Evolutionary conservation across 805 yeast genomes (phyloP).

Genomic region (Wickerhamiella domercqiae): DNA sequence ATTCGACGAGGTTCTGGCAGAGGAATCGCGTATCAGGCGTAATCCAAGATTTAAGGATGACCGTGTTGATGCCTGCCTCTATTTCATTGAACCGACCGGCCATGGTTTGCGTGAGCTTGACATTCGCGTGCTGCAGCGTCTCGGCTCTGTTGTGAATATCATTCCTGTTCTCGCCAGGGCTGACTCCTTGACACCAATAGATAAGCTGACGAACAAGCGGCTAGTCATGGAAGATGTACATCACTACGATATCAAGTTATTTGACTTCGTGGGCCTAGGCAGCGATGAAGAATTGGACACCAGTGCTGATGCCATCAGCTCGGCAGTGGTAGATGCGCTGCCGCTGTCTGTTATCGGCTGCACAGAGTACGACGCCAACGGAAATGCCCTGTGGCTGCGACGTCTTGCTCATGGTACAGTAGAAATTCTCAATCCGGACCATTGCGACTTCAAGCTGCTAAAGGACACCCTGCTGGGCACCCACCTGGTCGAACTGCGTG

Average conservation of each 20-base stretch:
- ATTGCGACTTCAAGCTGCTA: slow-evolving; percentile 72
- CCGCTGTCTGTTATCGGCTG: slow-evolving; percentile 59
- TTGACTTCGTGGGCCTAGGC: slow-evolving; percentile 58
- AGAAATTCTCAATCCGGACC: slow-evolving; percentile 73
- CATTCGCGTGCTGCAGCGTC: slow-evolving; percentile 52
- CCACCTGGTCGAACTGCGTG: slow-evolving; percentile 71
- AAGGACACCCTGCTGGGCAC: slow-evolving; percentile 69
- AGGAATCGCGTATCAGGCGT: slow-evolving; percentile 60
- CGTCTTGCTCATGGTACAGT: slow-evolving; percentile 82
- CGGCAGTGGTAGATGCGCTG: slow-evolving; percentile 35
- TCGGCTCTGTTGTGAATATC: slow-evolving; percentile 61
- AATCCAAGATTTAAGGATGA: slow-evolving; percentile 56
- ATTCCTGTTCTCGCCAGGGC: slow-evolving; percentile 73
- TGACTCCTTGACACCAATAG: slow-evolving; percentile 58
- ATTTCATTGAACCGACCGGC: slow-evolving; percentile 49
- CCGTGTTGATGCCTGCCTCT: slow-evolving; percentile 62
- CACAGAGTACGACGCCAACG: slow-evolving; percentile 49
- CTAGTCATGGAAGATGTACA: slow-evolving; percentile 43
- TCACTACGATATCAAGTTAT: slow-evolving; percentile 46
- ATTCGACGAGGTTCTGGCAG: slow-evolving; percentile 55
- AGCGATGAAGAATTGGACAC: slow-evolving; percentile 34
- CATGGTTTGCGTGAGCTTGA: slow-evolving; percentile 53
- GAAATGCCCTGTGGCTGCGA: slow-evolving; percentile 56
- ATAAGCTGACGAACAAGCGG: slow-evolving; percentile 38
- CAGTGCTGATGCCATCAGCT: slow-evolving; percentile 31